Evolutionary conservation across 2,329 filamentous ascomycete genomes (phyloP), one percentile per base, ranked within the genome.

Genomic region (Epichloe baconii): DNA sequence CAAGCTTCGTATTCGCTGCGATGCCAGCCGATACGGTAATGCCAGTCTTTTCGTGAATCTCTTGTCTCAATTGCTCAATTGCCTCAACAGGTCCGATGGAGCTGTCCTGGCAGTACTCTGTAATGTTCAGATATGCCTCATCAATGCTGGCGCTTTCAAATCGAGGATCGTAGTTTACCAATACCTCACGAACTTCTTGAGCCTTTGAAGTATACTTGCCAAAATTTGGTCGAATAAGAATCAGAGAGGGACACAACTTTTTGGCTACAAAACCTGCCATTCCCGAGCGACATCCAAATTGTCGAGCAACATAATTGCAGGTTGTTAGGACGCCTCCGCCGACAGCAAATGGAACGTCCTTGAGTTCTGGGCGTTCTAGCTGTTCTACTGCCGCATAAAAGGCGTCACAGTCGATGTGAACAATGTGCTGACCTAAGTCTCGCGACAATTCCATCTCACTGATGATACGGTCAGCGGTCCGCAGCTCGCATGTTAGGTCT

Each of bases 221-320:
- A 60, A 94, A 95, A 62, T 95, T 94, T 53, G 88, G 76, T 5
- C 87, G 87, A 14, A 98, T 69, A 49, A 89, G 79, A 17, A 95
- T 78, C 34, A 98, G 75, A 52, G 89, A 74, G 0, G 93, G 93
- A 56, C 93, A 98, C 1, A 98, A 75, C 67, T 95, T 95, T 73
- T 86, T 89, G 14, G 93, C 93, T 34, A 97, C 90, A 61, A 97
- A 97, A 4, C 86, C 82, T 6, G 93, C 93, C 93, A 98, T 98
- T 19, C 90, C 93, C 58, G 87, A 94, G 36, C 93, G 81, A 59
- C 88, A 93, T 15, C 93, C 93, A 65, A 86, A 97, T 59, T 87
- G 87, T 19, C 93, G 79, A 1, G 93, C 93, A 58, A 86, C 76
- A 63, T 98, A 98, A 64, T 97, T 98, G 63, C 80, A 83, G 0